These are phyloP conservation scores for Fusarium drepaniforme DNA, from an alignment of 2,329 filamentous ascomycete species.

Conservation along the genomic window DNA sequence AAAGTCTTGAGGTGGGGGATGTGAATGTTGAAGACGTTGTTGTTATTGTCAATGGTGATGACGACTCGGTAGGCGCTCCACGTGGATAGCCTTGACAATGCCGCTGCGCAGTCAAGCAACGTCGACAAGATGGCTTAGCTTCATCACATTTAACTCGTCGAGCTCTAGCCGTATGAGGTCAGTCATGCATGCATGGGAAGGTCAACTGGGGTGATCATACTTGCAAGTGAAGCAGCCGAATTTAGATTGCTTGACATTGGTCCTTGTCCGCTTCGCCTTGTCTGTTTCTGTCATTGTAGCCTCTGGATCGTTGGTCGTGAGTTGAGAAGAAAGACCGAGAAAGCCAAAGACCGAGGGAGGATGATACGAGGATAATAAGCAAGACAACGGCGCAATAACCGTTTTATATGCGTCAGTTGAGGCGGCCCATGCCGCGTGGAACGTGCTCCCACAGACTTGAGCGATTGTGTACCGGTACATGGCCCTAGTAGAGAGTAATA, in stretches of 20 bases:
- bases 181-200: not conserved
- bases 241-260: conserved; percentile 40
- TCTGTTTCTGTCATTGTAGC: conserved; percentile 5
- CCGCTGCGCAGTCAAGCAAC: conserved; percentile 25
- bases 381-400: not conserved
- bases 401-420: not conserved
- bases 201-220: conserved; percentile 7
- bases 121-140: conserved; percentile 27
- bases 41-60: not conserved
- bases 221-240: conserved; percentile 40
- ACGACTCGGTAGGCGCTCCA: conserved; percentile 1
- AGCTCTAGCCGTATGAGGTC: conserved; percentile 12
- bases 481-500: rapidly evolving
- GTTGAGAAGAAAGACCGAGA: conserved; percentile 14
- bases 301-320: not conserved
- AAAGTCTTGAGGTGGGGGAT: not conserved
- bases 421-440: not conserved
- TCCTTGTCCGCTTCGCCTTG: conserved; percentile 32
- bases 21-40: not conserved
- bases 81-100: conserved; percentile 26
- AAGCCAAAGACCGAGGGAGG: conserved; percentile 12
- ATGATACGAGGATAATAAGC: not conserved
- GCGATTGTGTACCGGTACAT: not conserved
- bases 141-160: conserved; percentile 40
- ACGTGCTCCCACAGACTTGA: not conserved